Base-by-base conservation (phyloP, 1,284 basidiomycete genomes). In the Anthracocystis panici-leucophaei region DNA sequence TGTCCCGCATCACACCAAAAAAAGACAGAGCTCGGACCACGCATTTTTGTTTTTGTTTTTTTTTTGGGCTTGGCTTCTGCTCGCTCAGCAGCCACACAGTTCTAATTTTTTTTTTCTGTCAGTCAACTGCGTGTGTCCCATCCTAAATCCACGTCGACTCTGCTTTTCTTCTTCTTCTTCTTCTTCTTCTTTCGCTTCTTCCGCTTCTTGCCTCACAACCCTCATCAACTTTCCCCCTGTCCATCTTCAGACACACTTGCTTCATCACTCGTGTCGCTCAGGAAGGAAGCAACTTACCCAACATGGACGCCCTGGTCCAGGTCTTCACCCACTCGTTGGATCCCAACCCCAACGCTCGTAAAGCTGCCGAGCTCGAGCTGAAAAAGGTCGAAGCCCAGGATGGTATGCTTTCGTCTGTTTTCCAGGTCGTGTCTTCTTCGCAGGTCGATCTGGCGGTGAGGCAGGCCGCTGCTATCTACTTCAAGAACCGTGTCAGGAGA, bases 341-440 rank as follows among this genome's bases (percentile, higher is more conserved):
- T 55, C 71, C 82, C 38, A 79, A 84, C 58, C 66, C 82, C 23
- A 81, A 85, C 56, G 64, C 68, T 40, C 79, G 83, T 12, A 81
- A 77, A 48, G 63, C 79, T 1, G 82, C 83, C 23, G 83, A 85
- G 78, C 76, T 83, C 38, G 82, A 85, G 58, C 77, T 85, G 40
- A 76, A 75, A 27, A 77, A 76, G 53, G 65, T 84, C 48, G 83
- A 85, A 57, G 51, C 64, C 18, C 78, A 83, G 54, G 73, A 75
- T 55, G 83, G 82, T 40, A 84, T 85, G 81, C 80, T 85, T 42
- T 57, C 75, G 11, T 73, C 78, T 18, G 80, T 78, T 51, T 79
- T 85, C 42, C 77, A 82, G 49, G 51, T 85, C 21, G 70, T 84
- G 6, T 61, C 77, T 2, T 67, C 77, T 21, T 21, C 60, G 16